Evolutionary conservation across 2,329 filamentous ascomycete species (phyloP).

Genomic region (Sphaerulina vaccinii): DNA sequence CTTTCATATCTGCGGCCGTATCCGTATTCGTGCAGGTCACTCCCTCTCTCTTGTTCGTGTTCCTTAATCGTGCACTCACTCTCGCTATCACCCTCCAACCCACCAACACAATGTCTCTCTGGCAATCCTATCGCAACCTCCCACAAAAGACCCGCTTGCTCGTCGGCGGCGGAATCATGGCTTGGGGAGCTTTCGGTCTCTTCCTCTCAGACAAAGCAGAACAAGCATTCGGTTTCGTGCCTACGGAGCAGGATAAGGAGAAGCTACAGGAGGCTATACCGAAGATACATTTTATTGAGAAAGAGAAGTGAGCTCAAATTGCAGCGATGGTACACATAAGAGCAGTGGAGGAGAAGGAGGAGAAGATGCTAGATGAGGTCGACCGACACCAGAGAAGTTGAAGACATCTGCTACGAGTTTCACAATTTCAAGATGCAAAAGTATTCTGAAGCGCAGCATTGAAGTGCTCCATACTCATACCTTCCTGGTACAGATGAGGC

Average conservation of each 20-base stretch:
- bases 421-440: too few species aligned
- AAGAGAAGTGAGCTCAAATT: conserved; percentile 39
- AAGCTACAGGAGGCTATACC: conserved; percentile 62
- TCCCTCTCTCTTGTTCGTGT: too few species aligned
- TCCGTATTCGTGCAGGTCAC: too few species aligned
- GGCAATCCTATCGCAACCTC: conserved; percentile 64
- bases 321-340: too few species aligned
- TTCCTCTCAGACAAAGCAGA: conserved; percentile 71
- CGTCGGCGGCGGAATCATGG: conserved; percentile 71
- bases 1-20: too few species aligned
- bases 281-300: conserved; percentile 61
- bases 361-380: not conserved
- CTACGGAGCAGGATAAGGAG: conserved; percentile 71
- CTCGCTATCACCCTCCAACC: not conserved
- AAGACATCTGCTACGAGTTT: not conserved
- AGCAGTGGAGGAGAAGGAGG: too few species aligned
- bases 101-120: conserved; percentile 15
- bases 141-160: conserved; percentile 67
- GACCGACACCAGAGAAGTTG: too few species aligned
- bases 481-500: too few species aligned
- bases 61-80: too few species aligned
- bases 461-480: too few species aligned
- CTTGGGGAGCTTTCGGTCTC: conserved; percentile 73
- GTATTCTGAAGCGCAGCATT: too few species aligned
- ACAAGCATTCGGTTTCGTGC: conserved; percentile 68